Base-by-base conservation (phyloP, 1,284 basidiomycete genomes). In the Malassezia caprae region DNA sequence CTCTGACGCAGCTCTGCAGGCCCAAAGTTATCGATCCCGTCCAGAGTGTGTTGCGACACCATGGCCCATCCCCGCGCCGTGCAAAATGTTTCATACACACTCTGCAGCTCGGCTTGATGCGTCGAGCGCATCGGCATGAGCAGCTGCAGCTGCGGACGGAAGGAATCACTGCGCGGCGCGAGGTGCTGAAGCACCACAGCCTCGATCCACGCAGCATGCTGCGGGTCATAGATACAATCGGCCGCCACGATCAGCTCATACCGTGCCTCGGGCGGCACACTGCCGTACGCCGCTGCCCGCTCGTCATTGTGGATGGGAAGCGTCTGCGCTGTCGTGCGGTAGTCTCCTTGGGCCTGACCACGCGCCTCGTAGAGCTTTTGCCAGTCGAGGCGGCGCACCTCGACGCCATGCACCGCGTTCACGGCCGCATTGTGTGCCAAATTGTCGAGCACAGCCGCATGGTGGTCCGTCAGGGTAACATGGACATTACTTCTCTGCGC, bases 191-290 rank as follows among this genome's bases (percentile, higher is more conserved):
- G 53, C 7, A 64, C 67, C 0, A 72, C 69, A 3, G 69, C 60
- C 2, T 59, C 56, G 27, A 72, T 67, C 69, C 69, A 72, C 17
- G 43, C 13, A 0, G 69, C 64, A 47, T 72, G 69, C 2, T 59
- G 42, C 7, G 63, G 58, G 45, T 72, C 67, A 50, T 72, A 72
- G 21, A 72, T 59, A 48, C 69, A 72, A 45, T 72, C 69, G 51
- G 67, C 65, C 23, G 67, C 68, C 35, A 71, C 48, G 35, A 71
- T 39, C 17, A 64, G 28, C 34, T 70, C 68, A 34, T 64, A 67
- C 12, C 35, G 32, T 5, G 23, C 51, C 19, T 53, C 41, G 1
- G 19, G 19, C 1, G 35, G 17, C 19, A 47, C 34, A 23, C 3
- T 3, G 1, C 24, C 34, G 24, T 34, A 53, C 6, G 28, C 30